Conservation (phyloP, 371 early-diverging fungal species). For the Dinochytrium kinnereticum region DNA sequence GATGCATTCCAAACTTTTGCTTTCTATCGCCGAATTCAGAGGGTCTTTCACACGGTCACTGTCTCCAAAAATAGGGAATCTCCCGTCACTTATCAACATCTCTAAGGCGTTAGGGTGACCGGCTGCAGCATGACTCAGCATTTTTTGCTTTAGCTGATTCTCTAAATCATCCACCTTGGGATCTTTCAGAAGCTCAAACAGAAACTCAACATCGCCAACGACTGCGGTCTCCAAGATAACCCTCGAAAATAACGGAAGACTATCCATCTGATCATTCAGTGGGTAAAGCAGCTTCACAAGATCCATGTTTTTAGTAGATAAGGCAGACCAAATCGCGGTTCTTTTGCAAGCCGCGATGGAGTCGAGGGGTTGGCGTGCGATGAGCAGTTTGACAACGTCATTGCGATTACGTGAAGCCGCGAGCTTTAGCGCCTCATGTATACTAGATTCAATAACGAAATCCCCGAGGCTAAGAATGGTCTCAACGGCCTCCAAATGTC, state of each 20-base stretch:
- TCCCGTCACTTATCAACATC: background rate
- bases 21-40: background rate
- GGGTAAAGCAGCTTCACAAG: background rate
- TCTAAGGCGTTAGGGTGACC: background rate
- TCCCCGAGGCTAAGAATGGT: too few species aligned
- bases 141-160: background rate
- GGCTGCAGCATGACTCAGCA: background rate
- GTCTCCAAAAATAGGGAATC: too few species aligned
- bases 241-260: background rate
- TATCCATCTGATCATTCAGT: background rate
- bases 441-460: too few species aligned
- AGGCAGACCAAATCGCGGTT: background rate
- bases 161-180: background rate
- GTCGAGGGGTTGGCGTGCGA: background rate
- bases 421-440: background rate
- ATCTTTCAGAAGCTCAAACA: background rate
- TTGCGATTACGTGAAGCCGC: background rate
- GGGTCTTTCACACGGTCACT: too few species aligned
- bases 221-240: background rate
- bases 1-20: background rate
- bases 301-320: background rate
- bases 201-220: background rate
- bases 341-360: background rate
- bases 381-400: background rate
- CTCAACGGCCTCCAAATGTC: too few species aligned